Conservation (phyloP, 2,329 filamentous ascomycete genomes). For the Boeremia lycopersici region DNA sequence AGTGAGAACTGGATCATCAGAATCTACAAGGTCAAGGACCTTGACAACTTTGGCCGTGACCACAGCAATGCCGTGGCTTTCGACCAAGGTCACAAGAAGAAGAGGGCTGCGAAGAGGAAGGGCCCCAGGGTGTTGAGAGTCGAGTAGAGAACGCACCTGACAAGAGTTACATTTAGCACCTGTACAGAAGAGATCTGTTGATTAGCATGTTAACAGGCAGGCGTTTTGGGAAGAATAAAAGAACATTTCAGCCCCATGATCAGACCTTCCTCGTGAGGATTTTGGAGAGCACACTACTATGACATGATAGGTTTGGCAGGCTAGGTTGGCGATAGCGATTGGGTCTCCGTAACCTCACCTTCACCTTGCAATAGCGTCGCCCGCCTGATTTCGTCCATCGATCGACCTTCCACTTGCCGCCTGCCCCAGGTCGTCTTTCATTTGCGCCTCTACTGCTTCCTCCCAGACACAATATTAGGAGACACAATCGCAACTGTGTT, state of each 20-base stretch:
- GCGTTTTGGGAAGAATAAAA: conserved; percentile 42
- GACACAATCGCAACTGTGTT: conserved; percentile 1
- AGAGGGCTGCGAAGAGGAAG: conserved; percentile 74
- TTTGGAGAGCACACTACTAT: too few species aligned
- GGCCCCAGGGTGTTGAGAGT: conserved; percentile 74
- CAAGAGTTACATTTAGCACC: conserved; percentile 28
- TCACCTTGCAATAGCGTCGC: neutral
- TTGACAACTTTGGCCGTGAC: conserved; percentile 93
- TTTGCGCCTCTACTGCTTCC: neutral
- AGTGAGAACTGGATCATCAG: conserved; percentile 99
- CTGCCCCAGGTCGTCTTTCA: neutral
- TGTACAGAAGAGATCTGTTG: conserved; percentile 42
- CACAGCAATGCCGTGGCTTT: conserved; percentile 74
- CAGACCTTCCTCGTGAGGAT: neutral
- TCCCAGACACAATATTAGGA: neutral
- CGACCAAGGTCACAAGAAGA: conserved; percentile 82
- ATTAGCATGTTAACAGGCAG: conserved; percentile 24
- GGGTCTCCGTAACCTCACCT: neutral
- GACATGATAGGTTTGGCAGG: neutral
- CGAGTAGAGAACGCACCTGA: conserved; percentile 59
- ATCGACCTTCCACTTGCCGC: neutral
- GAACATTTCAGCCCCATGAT: conserved; percentile 14
- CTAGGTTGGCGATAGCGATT: neutral
- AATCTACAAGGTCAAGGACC: conserved; percentile 99
- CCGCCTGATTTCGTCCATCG: neutral